Conservation (phyloP, 2,329 filamentous ascomycete genomes). For the Amylocarpus encephaloides region DNA sequence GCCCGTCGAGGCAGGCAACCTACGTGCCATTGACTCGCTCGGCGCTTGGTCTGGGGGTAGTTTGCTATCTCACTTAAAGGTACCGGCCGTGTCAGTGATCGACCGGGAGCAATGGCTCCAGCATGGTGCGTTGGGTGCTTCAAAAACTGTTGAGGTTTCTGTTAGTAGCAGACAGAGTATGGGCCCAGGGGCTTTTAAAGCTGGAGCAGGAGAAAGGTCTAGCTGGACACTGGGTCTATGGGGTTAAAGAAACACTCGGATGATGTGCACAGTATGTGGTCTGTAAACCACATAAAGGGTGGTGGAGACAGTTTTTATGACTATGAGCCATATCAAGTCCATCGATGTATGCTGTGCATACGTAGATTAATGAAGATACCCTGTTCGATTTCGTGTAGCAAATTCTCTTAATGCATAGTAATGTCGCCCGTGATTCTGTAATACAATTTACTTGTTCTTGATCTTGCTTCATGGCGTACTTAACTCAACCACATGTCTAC, state of each 20-base stretch:
- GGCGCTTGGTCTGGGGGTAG: constrained; percentile 72
- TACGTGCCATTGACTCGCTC: constrained; percentile 62
- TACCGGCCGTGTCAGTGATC: constrained; percentile 62
- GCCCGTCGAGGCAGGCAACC: constrained; percentile 45
- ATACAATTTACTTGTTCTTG: too few species aligned
- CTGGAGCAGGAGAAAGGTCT: constrained; percentile 34
- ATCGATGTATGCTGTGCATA: neutral
- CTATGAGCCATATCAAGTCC: too few species aligned
- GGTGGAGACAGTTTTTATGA: too few species aligned
- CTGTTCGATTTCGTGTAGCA: neutral
- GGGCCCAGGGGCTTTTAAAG: constrained; percentile 47
- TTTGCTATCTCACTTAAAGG: constrained; percentile 59
- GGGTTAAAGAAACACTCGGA: constrained; percentile 32
- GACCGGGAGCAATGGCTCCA: constrained; percentile 67
- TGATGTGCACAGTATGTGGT: neutral
- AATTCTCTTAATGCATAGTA: too few species aligned
- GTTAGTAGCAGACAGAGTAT: constrained; percentile 60
- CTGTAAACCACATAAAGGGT: neutral
- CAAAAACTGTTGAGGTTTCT: constrained; percentile 44
- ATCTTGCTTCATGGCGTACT: neutral
- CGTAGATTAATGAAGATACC: neutral
- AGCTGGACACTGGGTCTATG: constrained; percentile 59
- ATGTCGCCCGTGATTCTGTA: too few species aligned
- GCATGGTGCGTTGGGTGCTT: constrained; percentile 58
- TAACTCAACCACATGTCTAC: too few species aligned